Conservation (phyloP, 768 basidiomycete species). For the Boletales sp. region DNA sequence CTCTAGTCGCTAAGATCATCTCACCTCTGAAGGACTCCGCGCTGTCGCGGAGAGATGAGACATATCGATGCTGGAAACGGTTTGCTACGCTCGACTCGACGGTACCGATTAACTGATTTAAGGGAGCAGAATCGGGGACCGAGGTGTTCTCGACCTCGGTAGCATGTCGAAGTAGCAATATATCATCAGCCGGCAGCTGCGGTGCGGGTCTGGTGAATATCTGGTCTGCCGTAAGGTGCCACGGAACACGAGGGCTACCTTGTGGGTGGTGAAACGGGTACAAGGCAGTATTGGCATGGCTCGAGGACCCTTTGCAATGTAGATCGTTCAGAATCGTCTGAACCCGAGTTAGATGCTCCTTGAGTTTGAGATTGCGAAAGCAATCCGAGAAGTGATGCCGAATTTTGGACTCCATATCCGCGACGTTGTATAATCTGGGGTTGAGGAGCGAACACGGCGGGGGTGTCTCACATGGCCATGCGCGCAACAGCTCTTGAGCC, state of each 20-base stretch:
- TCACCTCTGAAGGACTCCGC: constrained; percentile 1
- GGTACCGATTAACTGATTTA: neutral
- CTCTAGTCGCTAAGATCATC: neutral
- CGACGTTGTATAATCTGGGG: constrained; percentile 3
- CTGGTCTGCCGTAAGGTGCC: neutral
- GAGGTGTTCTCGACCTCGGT: neutral
- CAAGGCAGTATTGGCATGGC: neutral
- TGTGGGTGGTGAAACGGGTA: neutral
- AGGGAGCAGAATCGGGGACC: neutral
- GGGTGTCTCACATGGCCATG: constrained; percentile 18
- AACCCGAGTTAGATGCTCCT: neutral
- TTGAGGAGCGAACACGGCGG: neutral
- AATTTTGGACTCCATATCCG: neutral
- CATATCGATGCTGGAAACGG: neutral
- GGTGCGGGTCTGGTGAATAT: neutral
- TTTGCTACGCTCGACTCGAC: neutral
- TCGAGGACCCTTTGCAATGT: neutral
- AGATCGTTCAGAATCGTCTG: neutral
- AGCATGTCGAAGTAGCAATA: neutral
- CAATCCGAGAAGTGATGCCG: constrained; percentile 5
- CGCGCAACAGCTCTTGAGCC: neutral
- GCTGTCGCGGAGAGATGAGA: neutral
- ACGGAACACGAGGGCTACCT: neutral
- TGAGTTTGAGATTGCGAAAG: constrained; percentile 11
- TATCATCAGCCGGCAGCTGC: neutral